A percentile compares a stretch with the other conserved stretches of the same genome.
Evolutionary conservation across 257 asterid genomes (phyloP).

Genomic region (Nemophila menziesii): DNA sequence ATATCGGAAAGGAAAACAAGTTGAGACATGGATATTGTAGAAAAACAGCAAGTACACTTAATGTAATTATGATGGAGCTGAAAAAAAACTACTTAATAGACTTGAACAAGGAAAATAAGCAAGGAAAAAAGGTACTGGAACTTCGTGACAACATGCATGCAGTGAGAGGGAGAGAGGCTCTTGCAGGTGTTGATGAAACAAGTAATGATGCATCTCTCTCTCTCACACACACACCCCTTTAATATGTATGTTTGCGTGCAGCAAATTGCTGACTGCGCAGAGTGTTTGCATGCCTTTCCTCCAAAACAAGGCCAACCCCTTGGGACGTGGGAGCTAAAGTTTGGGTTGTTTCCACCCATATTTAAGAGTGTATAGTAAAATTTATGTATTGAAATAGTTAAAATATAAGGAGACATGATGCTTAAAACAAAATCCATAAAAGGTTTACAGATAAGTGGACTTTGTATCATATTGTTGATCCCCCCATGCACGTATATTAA

Average conservation of each 20-base stretch:
- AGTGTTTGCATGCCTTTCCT: background rate
- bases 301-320: background rate
- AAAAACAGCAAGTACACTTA: background rate
- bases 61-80: background rate
- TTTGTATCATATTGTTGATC: too few species aligned
- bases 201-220: background rate
- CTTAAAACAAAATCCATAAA: background rate
- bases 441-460: background rate
- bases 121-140: background rate
- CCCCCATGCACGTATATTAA: too few species aligned
- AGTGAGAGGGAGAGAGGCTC: background rate
- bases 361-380: too few species aligned
- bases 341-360: too few species aligned
- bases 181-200: background rate
- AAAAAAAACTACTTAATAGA: background rate
- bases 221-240: background rate
- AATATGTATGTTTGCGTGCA: background rate
- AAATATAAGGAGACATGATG: background rate
- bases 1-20: too few species aligned
- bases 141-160: background rate
- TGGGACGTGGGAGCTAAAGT: background rate
- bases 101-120: background rate
- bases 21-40: background rate
- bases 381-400: background rate
- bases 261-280: background rate